Conservation (phyloP, 768 basidiomycete genomes). For the Candolleomyces aberdarensis region DNA sequence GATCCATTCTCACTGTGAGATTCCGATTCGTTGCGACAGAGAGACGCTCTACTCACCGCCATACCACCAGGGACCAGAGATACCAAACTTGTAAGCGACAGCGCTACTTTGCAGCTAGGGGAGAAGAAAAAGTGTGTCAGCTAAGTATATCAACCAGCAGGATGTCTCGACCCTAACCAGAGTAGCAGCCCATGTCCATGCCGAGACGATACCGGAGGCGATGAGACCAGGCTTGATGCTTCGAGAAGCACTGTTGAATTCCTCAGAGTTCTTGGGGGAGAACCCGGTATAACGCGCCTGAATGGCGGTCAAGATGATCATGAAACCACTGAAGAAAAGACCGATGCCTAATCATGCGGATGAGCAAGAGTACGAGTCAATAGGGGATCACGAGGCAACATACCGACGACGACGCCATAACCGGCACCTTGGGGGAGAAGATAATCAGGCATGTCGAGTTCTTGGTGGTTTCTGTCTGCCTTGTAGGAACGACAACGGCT, state of each 20-base stretch:
- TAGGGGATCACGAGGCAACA: not conserved
- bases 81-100: conserved; percentile 82
- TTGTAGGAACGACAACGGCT: too few relatives aligned
- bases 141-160: not conserved
- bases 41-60: conserved; percentile 28
- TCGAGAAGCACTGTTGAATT: conserved; percentile 79
- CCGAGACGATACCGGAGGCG: conserved; percentile 88
- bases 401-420: conserved; percentile 61
- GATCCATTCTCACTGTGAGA: too few relatives aligned
- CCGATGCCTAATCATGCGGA: conserved; percentile 61
- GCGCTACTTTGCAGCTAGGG: conserved; percentile 71
- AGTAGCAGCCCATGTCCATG: conserved; percentile 90
- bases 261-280: conserved; percentile 77
- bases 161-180: conserved; percentile 37
- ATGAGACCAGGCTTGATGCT: conserved; percentile 90
- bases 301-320: conserved; percentile 73
- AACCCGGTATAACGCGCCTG: conserved; percentile 84
- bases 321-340: conserved; percentile 81
- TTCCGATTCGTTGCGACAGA: too few relatives aligned
- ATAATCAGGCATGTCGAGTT: not conserved
- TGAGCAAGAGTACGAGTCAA: not conserved
- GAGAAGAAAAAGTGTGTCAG: not conserved
- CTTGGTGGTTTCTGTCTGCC: too few relatives aligned
- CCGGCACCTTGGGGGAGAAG: conserved; percentile 79
- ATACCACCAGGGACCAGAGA: conserved; percentile 90